Base-by-base conservation (phyloP, 805 yeast genomes). In the Pichia eremophila region DNA sequence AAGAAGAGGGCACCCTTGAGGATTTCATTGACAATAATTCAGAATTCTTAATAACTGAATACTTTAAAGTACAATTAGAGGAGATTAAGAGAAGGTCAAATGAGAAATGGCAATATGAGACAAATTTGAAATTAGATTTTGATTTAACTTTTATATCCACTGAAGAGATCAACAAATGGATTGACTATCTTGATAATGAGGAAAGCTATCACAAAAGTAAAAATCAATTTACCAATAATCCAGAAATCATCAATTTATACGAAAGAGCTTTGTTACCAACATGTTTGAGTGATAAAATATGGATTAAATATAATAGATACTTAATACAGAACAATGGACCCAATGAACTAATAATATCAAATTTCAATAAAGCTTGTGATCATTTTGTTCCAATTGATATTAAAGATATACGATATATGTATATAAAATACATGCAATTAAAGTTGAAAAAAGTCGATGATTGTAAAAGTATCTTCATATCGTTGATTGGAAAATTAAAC, bases 201-300 rank as follows among this genome's bases (percentile, higher is more conserved):
- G 66, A 63, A 39, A 43, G 53, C 5, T 43, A 36, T n/a, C 31
- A 43, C 29, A 44, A 29, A 31, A n/a, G 17, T 5, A 45, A 14
- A 32, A n/a, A 17, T 9, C 2, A 22, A 5, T 5, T 37, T n/a
- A 44, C 56, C 4, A 56, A 63, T 9, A 49, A 60, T 17, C 44
- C 46, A 10, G 60, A 62, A 22, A 67, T 76, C 1, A 61, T 63
- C 8, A 65, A 73, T 8, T 57, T 85, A 1, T 90, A 83, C 62
- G 91, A 85, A 60, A 71, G 96, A 48, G 78, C 87, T 17, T 65
- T 91, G 11, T 67, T 85, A 1, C 86, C 95, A 0, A 74, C 81
- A 45, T 84, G 89, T 39, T 64, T 65, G 19, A 68, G 73, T 42
- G 78, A 77, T 32, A 68, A 67, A 15, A 60, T 87, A 18, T 91